Evolutionary conservation across 2,329 filamentous ascomycete genomes (phyloP), one percentile per base, ranked within the genome.

Genomic region (Nothomitra cinnamomea): DNA sequence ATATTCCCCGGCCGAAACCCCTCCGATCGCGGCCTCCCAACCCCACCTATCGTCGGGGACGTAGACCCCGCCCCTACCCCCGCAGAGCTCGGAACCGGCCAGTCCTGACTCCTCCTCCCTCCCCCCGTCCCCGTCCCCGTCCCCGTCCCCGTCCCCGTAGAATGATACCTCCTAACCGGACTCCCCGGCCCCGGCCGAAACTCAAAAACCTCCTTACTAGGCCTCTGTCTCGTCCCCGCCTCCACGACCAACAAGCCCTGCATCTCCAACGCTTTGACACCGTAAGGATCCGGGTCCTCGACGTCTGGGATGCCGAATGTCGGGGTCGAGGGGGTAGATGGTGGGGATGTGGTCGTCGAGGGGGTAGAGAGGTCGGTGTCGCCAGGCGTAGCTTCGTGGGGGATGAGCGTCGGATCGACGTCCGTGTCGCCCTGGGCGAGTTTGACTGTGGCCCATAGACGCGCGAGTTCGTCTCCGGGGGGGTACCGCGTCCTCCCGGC

Each of bases 261-360:
- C 71, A 87, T 83, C 64, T 95, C 87, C n/a, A 96, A 70, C 6
- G 90, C 89, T 58, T 89, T 77, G 24, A 95, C 85, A 22, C 90
- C 90, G 63, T 86, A 96, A 0, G 90, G 90, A 64, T 96, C 90
- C 0, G 89, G 88, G 60, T 96, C 90, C 53, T 88, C 80, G 2
- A 72, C 69, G 57, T 83, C 80, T 0, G 87, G 88, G 15, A 95
- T 72, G 1, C 89, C 89, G 68, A 95, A 95, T 1, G 70, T 69
- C 28, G 73, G 67, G 6, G 67, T 69, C n/a, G 48, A 61, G 6
- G 55, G 67, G 53, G 69, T 66, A n/a, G n/a, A n/a, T n/a, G n/a
- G n/a, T 10, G 28, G 28, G 28, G 28, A 10, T 5, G 28, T 10
- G 28, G 28, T 32, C 28, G 10, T 10, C 28, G 28, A 4, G 5